A percentile compares a stretch with the other conserved stretches of the same genome.
Evolutionary conservation across 2,329 filamentous ascomycete genomes (phyloP).

Genomic region (Aciculosporium take): DNA sequence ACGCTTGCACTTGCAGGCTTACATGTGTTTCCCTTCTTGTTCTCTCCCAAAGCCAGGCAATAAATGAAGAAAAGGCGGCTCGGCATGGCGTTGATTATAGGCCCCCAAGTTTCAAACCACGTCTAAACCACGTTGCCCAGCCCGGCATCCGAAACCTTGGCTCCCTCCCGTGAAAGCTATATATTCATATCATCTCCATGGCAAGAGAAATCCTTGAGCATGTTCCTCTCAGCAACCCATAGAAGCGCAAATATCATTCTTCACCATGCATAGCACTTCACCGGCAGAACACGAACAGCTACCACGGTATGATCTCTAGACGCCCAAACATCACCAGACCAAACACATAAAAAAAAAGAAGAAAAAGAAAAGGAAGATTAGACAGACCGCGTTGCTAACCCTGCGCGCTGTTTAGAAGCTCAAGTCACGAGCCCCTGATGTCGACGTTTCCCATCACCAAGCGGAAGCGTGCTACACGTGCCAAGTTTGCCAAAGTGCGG

Average conservation of each 20-base stretch:
- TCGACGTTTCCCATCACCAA: slow-evolving; percentile 7
- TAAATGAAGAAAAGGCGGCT: not conserved
- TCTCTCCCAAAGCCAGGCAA: not conserved
- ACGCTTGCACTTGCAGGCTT: not conserved
- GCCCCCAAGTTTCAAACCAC: not conserved
- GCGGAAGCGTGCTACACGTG: slow-evolving; percentile 10
- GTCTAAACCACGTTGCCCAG: not conserved
- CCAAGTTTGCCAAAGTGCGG: slow-evolving; percentile 18
- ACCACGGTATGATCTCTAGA: not conserved
- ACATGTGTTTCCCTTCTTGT: not conserved
- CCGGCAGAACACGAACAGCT: not conserved
- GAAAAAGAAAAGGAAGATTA: not conserved
- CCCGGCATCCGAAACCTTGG: not conserved
- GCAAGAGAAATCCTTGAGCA: not conserved
- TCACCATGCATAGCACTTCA: slow-evolving; percentile 1
- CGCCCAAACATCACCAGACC: not conserved
- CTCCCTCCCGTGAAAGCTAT: not conserved
- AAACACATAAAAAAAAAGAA: not conserved
- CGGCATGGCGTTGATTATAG: slow-evolving; percentile 1
- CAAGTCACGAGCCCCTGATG: slow-evolving; percentile 6
- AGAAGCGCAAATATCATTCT: not conserved
- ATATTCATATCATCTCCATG: not conserved
- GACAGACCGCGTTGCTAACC: not conserved
- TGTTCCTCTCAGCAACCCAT: not conserved
- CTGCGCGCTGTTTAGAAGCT: not conserved